Evolutionary conservation across 2,329 filamentous ascomycete species (phyloP).

Genomic region (Colletotrichum sp.): DNA sequence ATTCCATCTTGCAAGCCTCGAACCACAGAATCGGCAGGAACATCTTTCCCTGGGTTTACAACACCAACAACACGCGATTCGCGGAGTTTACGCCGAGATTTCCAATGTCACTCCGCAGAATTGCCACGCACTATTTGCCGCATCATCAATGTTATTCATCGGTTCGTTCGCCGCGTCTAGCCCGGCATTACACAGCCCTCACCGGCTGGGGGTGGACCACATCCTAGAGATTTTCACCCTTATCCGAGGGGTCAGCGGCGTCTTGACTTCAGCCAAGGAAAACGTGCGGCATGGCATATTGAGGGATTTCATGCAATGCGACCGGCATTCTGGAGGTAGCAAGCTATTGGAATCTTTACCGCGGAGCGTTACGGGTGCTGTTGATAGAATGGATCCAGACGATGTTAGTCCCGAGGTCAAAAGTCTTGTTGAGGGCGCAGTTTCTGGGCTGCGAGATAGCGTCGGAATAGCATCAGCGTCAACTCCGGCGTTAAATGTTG

Average conservation of each 20-base stretch:
- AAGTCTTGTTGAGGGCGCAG: neutral
- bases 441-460: neutral
- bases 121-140: neutral
- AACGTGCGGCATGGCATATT: neutral
- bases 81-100: neutral
- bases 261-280: neutral
- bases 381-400: neutral
- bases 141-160: neutral
- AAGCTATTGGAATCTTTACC: neutral
- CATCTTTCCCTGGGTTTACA: neutral
- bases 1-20: neutral
- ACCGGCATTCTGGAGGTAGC: neutral
- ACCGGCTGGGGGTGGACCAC: rapidly evolving
- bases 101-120: neutral
- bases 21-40: neutral
- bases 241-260: neutral
- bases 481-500: neutral
- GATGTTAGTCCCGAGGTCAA: neutral
- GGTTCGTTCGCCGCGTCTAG: neutral
- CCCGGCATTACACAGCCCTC: neutral
- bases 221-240: neutral
- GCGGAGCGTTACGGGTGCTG: neutral
- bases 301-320: neutral
- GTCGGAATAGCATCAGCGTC: neutral
- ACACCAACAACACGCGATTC: neutral